These are phyloP conservation scores for Phytophthora tentaculata DNA, from an alignment of 352 stramenopile species.

Conservation along the genomic window DNA sequence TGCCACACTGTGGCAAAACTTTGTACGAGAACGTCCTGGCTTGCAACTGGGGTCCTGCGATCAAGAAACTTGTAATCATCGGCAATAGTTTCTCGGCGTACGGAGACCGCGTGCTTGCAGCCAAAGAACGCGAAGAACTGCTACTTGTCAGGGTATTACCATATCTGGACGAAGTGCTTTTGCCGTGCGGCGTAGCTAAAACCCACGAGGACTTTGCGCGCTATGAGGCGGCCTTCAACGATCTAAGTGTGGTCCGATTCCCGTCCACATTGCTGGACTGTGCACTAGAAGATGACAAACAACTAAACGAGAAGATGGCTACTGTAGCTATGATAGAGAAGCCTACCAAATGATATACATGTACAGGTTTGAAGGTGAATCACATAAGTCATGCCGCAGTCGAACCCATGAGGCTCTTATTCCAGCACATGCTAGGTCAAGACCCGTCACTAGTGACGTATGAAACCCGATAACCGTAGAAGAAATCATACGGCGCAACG, in stretches of 20 bases:
- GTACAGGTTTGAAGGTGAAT: not conserved
- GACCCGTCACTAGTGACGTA: slow-evolving; percentile 25
- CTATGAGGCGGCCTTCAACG: slow-evolving; percentile 84
- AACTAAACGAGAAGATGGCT: slow-evolving; percentile 28
- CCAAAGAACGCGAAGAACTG: slow-evolving; percentile 46
- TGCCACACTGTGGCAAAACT: slow-evolving; percentile 89
- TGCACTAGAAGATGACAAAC: slow-evolving; percentile 19
- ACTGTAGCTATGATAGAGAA: slow-evolving; percentile 12
- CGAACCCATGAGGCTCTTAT: slow-evolving; percentile 18
- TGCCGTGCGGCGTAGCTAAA: slow-evolving; percentile 51
- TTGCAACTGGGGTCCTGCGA: slow-evolving; percentile 68
- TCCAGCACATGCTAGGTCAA: slow-evolving; percentile 3
- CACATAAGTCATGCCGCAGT: not conserved
- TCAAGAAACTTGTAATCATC: slow-evolving; percentile 70
- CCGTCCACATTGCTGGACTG: slow-evolving; percentile 10
- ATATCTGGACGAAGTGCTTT: slow-evolving; percentile 51
- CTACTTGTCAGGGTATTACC: slow-evolving; percentile 59
- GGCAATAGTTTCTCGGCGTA: slow-evolving; percentile 91
- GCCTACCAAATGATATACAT: not conserved
- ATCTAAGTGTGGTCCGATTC: slow-evolving; percentile 49
- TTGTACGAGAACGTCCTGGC: slow-evolving; percentile 92
- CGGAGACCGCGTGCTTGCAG: slow-evolving; percentile 64
- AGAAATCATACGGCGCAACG: slow-evolving; percentile 23
- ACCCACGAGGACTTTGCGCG: slow-evolving; percentile 58
- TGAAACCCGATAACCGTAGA: slow-evolving; percentile 41